Base-by-base conservation (phyloP, 2,329 filamentous ascomycete species). In the Stemphylium lycopersici region DNA sequence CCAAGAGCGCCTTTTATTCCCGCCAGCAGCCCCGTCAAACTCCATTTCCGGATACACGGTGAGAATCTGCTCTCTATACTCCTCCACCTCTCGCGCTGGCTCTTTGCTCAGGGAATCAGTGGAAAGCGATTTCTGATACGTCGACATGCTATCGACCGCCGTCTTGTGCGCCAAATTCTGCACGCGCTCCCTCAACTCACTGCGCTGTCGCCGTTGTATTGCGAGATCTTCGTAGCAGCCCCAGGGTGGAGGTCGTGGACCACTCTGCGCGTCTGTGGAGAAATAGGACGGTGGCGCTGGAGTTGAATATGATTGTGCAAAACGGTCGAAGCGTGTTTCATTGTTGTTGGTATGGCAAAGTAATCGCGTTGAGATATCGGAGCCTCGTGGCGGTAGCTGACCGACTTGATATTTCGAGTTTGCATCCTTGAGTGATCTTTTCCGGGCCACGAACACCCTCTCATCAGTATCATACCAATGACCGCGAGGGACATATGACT, bases 11-110 rank as follows among this genome's bases (percentile, higher is more conserved):
- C 42, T 31, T 16, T 29, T 48, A 2, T 54, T 46, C 13, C 48
- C 55, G 1, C 58, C 57, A 1, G 52, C 49, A 22, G 33, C 55
- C 12, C 57, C 58, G 42, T 63, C 58, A 37, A 68, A 65, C 24
- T 51, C 47, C 56, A 68, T 61, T 29, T 68, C 65, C 4, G 64
- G 65, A 49, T 68, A 68, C 7, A 67, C 41, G 5, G 40, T 42
- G 4, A 67, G 42, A 11, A 66, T 59, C 40, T 65, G 57, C 29
- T 62, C 54, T n/a, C 56, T 48, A 16, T 60, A 66, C 18, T 56
- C 56, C 11, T 67, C 58, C 4, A 68, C 61, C 37, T 65, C 62
- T 11, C 47, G 54, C 44, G 47, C 47, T 32, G 59, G 47, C 12
- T 29, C 54, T 33, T 58, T 43, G 2, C 38, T 36, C 31, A 53